phyloP scores from a whole-genome alignment of 1,139 yeast species.

The Saccharomyces hybrid region DNA sequence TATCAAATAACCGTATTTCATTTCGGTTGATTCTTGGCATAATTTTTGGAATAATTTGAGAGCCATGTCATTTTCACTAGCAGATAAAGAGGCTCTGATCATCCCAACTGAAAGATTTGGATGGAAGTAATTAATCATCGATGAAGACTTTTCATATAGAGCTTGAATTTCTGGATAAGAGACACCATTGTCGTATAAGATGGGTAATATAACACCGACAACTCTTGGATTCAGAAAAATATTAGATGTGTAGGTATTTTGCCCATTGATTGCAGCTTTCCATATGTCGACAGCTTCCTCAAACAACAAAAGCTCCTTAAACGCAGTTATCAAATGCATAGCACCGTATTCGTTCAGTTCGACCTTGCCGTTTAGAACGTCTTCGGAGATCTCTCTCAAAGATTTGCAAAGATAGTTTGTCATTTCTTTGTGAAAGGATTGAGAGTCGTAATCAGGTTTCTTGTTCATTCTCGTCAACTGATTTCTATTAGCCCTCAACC shows the following conservation, averaged over 20 bases:
- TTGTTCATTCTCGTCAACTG: slow-evolving; percentile 43
- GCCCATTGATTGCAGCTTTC: slow-evolving; percentile 37
- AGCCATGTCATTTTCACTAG: slow-evolving; percentile 46
- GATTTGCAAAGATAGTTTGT: slow-evolving; percentile 40
- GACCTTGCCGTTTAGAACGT: slow-evolving; percentile 36
- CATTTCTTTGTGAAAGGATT: slow-evolving; percentile 43
- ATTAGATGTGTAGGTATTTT: slow-evolving; percentile 24
- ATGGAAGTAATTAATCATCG: slow-evolving; percentile 34
- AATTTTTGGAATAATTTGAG: slow-evolving; percentile 41
- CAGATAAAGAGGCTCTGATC: slow-evolving; percentile 51
- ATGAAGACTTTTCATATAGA: slow-evolving; percentile 39
- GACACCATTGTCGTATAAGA: slow-evolving; percentile 55
- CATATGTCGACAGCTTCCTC: slow-evolving; percentile 49
- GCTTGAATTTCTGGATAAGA: slow-evolving; percentile 52
- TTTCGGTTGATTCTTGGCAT: slow-evolving; percentile 33
- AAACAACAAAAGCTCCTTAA: slow-evolving; percentile 44
- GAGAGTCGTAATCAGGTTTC: slow-evolving; percentile 48
- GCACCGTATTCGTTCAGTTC: slow-evolving; percentile 44
- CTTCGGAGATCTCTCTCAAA: slow-evolving; percentile 43
- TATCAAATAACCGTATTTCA: slow-evolving; percentile 40
- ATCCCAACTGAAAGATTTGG: slow-evolving; percentile 52
- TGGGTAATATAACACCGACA: slow-evolving; percentile 64
- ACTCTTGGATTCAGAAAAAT: slow-evolving; percentile 45
- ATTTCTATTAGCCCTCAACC: slow-evolving; percentile 42
- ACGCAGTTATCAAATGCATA: slow-evolving; percentile 50